Base-by-base conservation (phyloP, 2,329 filamentous ascomycete genomes). In the Calonectria hongkongensis region DNA sequence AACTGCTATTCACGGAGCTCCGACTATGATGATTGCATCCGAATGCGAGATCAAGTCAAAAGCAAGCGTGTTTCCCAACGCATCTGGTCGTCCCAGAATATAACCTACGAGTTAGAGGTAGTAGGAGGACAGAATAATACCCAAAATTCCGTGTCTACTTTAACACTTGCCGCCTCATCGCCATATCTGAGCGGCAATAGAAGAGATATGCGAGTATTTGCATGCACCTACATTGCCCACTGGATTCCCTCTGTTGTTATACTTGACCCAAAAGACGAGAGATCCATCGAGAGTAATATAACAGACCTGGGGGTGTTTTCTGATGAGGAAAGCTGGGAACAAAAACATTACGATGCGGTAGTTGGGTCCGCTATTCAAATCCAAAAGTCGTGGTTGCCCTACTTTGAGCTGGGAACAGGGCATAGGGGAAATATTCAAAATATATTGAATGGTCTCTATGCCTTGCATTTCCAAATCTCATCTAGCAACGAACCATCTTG, bases 221-320 rank as follows among this genome's bases (percentile, higher is more conserved):
- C 56, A 4, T 70, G 67, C 28, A 64, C 41, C 13, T 70, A 63
- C 25, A 64, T 70, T 58, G 45, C 67, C 5, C 67, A 70, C 16
- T 70, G 67, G 67, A 56, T 70, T 8, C 67, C 67, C 12, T 54
- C 67, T 5, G 27, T 28, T 15, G 36, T 39, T 8, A n/a, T 33
- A 12, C 25, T 56, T 2, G 48, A 64, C 54, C 67, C 67, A 12
- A 28, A n/a, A 48, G 51, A 70, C 27, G 21, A 48, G 5, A 43
- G 54, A 16, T 51, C 33, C 21, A 43, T 70, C 4, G 45, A 70
- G 16, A 70, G 45, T 47, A 70, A 70, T 36, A 56, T 70, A 15
- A 64, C 67, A 39, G 33, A 70, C 15, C 27, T 70, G 25, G 36
- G 25, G 1, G 27, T 64, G 16, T 70, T 70, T 41, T 60, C 45